Percentiles rank a stretch among this genome's conserved stretches.
These are phyloP conservation scores for Exophiala lecanii-corni DNA, from an alignment of 2,329 filamentous ascomycete species.

Conservation along the genomic window DNA sequence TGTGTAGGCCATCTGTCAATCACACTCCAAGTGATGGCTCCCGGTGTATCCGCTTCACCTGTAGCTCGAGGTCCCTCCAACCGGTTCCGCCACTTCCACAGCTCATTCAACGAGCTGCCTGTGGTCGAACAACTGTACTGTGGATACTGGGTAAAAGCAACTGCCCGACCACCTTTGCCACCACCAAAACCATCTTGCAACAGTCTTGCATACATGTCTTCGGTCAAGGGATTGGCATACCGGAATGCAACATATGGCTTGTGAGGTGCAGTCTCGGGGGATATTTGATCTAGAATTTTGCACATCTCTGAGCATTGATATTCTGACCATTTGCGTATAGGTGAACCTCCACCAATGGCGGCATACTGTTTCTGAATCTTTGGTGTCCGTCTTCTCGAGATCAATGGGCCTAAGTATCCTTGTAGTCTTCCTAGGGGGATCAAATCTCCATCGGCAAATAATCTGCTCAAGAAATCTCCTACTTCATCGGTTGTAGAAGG, in stretches of 20 bases:
- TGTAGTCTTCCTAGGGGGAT: slow-evolving; percentile 94
- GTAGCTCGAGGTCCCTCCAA: slow-evolving; percentile 70
- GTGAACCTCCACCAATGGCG: slow-evolving; percentile 93
- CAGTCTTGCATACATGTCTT: slow-evolving; percentile 82
- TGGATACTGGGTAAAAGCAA: slow-evolving; percentile 97
- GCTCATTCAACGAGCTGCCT: slow-evolving; percentile 88
- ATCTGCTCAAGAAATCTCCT: slow-evolving; percentile 77
- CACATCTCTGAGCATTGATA: slow-evolving; percentile 93
- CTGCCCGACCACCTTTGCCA: slow-evolving; percentile 84
- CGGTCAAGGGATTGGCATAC: slow-evolving; percentile 88
- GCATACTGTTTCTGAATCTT: slow-evolving; percentile 97
- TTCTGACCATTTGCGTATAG: slow-evolving; percentile 97
- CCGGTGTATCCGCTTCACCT: slow-evolving; percentile 51
- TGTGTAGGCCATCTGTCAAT: slow-evolving; percentile 98
- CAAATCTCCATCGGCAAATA: slow-evolving; percentile 90
- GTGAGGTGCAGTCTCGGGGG: slow-evolving; percentile 89
- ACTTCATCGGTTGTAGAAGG: slow-evolving; percentile 86
- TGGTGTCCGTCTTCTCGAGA: slow-evolving; percentile 80
- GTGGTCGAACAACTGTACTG: slow-evolving; percentile 98
- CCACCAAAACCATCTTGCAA: slow-evolving; percentile 85
- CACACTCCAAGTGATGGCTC: slow-evolving; percentile 88
- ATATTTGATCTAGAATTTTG: slow-evolving; percentile 87
- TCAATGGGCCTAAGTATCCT: slow-evolving; percentile 81
- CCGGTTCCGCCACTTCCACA: slow-evolving; percentile 91
- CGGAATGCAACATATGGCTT: slow-evolving; percentile 97